A percentile compares a stretch with the other conserved stretches of the same genome.
phyloP scores from a whole-genome alignment of 768 basidiomycete species.

The Mycena polygramma region DNA sequence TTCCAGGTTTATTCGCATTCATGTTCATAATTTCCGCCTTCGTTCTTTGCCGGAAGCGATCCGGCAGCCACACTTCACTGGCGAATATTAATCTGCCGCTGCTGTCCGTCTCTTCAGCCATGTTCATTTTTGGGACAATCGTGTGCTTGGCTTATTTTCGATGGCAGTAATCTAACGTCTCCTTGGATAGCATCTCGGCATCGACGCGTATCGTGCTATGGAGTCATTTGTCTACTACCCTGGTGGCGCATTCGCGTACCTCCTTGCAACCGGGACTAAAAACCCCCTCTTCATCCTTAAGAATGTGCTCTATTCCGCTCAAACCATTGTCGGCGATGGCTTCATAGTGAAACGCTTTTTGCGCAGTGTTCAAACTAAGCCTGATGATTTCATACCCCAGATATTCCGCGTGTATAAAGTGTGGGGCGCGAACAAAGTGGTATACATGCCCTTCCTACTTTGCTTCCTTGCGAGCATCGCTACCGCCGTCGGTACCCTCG shows the following conservation, averaged over 20 bases:
- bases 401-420: constrained; percentile 18
- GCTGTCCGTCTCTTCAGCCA: constrained; percentile 8
- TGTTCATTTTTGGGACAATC: constrained; percentile 13
- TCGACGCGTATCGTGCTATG: constrained; percentile 21
- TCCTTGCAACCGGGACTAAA: constrained; percentile 17
- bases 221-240: constrained; percentile 11
- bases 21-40: constrained; percentile 30
- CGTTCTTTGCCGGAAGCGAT: constrained; percentile 19
- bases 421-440: constrained; percentile 2
- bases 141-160: not conserved
- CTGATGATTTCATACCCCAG: not conserved
- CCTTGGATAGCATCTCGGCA: constrained; percentile 11
- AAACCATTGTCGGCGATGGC: constrained; percentile 36
- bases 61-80: not conserved
- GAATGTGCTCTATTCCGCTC: constrained; percentile 26
- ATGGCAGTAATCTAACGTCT: no score
- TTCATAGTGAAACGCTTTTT: constrained; percentile 30
- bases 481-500: constrained; percentile 4
- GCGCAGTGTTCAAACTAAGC: not conserved
- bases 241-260: constrained; percentile 2
- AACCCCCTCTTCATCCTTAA: constrained; percentile 19
- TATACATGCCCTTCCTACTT: constrained; percentile 12
- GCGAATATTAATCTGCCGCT: constrained; percentile 7
- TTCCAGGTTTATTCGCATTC: constrained; percentile 10
- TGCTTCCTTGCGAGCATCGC: constrained; percentile 13